A percentile compares a stretch with the other conserved stretches of the same genome.
These are phyloP conservation scores for Aureobasidium sp. DNA, from an alignment of 2,329 filamentous ascomycete genomes.

Conservation along the genomic window DNA sequence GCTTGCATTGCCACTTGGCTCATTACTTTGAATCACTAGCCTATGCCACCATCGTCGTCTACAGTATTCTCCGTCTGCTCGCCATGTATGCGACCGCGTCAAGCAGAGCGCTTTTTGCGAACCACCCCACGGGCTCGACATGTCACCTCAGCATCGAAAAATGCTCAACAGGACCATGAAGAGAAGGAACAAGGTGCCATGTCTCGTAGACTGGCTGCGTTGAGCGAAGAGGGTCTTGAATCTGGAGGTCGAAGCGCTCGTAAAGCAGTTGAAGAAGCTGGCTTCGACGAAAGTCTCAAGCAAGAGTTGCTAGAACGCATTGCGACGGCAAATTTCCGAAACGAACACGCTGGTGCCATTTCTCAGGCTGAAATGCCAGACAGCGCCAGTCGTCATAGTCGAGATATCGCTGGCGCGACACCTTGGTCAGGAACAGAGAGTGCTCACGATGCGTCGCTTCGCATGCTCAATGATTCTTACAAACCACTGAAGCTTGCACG, in stretches of 20 bases:
- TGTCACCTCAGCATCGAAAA: constrained; percentile 19
- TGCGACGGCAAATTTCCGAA: constrained; percentile 48
- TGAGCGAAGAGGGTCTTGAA: constrained; percentile 54
- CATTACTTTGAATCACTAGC: constrained; percentile 19
- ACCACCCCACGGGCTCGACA: neutral
- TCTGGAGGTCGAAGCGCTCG: constrained; percentile 48
- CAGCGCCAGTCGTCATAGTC: constrained; percentile 61
- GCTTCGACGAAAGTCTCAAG: constrained; percentile 57
- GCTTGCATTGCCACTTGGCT: constrained; percentile 3
- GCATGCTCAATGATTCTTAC: constrained; percentile 64
- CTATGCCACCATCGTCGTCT: constrained; percentile 19
- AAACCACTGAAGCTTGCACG: constrained; percentile 45
- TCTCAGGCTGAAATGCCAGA: constrained; percentile 49
- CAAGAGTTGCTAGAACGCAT: constrained; percentile 52
- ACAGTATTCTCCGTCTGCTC: constrained; percentile 29
- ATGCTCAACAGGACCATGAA: neutral
- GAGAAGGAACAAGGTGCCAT: constrained; percentile 47
- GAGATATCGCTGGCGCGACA: constrained; percentile 58
- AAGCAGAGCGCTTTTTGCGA: constrained; percentile 14
- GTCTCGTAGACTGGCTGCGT: constrained; percentile 49
- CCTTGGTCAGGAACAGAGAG: constrained; percentile 76
- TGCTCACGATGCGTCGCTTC: constrained; percentile 66
- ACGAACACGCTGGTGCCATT: constrained; percentile 47
- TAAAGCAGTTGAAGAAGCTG: constrained; percentile 53
- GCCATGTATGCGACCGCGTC: constrained; percentile 35